phyloP scores from a whole-genome alignment of 2,329 filamentous ascomycete species.

The Neocucurbitaria cava region DNA sequence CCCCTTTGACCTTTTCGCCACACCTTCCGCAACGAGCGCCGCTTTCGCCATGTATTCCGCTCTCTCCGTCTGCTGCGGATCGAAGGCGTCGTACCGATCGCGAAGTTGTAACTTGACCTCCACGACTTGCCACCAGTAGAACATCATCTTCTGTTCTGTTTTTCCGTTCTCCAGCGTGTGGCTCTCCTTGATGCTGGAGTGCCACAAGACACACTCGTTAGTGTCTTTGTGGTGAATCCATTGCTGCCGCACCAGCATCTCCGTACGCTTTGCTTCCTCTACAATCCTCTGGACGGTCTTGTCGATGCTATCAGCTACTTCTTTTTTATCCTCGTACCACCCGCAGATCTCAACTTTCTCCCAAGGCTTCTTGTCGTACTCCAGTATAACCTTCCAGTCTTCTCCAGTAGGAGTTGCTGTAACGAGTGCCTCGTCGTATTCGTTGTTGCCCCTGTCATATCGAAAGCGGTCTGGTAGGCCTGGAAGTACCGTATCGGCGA shows the following conservation, averaged over 20 bases:
- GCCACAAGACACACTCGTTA: neutral
- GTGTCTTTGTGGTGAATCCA: neutral
- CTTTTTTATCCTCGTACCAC: neutral
- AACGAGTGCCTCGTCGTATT: neutral
- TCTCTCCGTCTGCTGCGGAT: neutral
- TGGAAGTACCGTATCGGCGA: neutral
- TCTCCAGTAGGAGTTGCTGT: neutral
- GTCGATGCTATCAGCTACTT: neutral
- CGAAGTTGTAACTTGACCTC: neutral
- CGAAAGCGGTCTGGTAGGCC: neutral
- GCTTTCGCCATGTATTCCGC: neutral
- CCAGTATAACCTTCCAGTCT: neutral
- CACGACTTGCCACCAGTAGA: neutral
- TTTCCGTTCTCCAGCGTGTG: no score
- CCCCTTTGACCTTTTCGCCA: neutral
- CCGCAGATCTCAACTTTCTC: neutral
- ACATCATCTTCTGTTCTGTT: no score
- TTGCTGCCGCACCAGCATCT: neutral
- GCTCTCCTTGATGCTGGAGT: neutral
- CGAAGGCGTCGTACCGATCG: no score
- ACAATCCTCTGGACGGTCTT: neutral
- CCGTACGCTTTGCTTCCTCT: neutral
- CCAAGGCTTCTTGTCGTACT: neutral
- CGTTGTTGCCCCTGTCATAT: neutral
- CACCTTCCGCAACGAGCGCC: neutral